phyloP scores from a whole-genome alignment of 2,329 filamentous ascomycete species.

The Arthrobotrys pseudoclavata region DNA sequence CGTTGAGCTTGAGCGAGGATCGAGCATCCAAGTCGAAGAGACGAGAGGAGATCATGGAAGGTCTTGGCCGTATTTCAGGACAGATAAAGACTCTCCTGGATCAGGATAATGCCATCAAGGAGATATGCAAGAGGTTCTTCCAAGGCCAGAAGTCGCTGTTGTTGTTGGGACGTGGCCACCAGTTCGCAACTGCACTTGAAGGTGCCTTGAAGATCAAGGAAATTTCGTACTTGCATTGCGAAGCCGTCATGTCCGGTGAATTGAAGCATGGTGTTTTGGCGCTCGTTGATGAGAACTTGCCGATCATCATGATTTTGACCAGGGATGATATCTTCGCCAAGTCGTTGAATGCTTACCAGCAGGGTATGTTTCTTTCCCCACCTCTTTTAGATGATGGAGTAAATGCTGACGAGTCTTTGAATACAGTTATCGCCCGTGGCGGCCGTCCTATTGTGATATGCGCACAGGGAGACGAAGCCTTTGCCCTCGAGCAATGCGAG shows the following conservation, averaged over 20 bases:
- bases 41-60: conserved; percentile 95
- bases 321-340: conserved; percentile 97
- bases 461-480: conserved; percentile 90
- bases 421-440: conserved; percentile 87
- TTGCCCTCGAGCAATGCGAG: conserved; percentile 87
- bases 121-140: conserved; percentile 90
- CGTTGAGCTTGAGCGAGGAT: conserved; percentile 94
- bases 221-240: conserved; percentile 99
- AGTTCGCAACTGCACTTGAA: conserved; percentile 97
- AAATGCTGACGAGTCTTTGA: conserved; percentile 63
- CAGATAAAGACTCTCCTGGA: conserved; percentile 94
- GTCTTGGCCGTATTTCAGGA: conserved; percentile 84
- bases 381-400: neutral
- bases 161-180: conserved; percentile 91
- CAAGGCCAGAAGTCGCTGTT: conserved; percentile 97
- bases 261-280: conserved; percentile 98
- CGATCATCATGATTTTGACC: conserved; percentile 99
- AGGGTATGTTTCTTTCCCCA: conserved; percentile 73
- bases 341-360: conserved; percentile 99
- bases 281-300: conserved; percentile 96
- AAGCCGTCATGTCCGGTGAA: conserved; percentile 99
- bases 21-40: conserved; percentile 92
- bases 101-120: conserved; percentile 93
- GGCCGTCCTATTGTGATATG: conserved; percentile 99
- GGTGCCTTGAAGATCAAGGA: conserved; percentile 99